Conservation (phyloP, 2,329 filamentous ascomycete species). For the Pseudocercospora cruenta region DNA sequence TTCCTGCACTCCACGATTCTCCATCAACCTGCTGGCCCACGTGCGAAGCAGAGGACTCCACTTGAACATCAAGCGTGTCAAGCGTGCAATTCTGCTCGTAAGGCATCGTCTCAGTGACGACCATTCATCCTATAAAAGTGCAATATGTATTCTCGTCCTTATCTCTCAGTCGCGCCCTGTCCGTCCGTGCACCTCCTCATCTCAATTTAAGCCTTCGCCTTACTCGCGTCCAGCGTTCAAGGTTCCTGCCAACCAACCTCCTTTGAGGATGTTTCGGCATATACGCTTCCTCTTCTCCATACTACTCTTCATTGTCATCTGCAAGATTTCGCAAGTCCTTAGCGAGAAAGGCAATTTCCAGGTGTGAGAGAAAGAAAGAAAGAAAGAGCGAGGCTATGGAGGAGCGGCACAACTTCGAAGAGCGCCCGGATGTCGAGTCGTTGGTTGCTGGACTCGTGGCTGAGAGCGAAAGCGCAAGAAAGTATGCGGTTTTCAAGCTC, state of each 20-base stretch:
- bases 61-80: not conserved
- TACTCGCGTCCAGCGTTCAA: conserved; percentile 10
- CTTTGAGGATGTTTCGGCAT: conserved; percentile 28
- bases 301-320: conserved; percentile 52
- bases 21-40: too few species aligned
- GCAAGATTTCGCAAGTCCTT: conserved; percentile 49
- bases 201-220: conserved; percentile 2
- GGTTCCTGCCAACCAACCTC: not conserved
- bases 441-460: conserved; percentile 60
- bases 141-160: not conserved
- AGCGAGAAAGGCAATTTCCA: conserved; percentile 28
- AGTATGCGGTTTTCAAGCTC: conserved; percentile 99
- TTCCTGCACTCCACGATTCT: too few species aligned
- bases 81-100: not conserved
- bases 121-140: not conserved
- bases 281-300: conserved; percentile 30
- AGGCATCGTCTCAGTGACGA: not conserved
- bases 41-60: too few species aligned
- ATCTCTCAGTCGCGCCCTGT: not conserved
- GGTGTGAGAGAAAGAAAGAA: conserved; percentile 9
- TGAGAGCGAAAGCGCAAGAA: conserved; percentile 84
- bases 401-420: conserved; percentile 34
- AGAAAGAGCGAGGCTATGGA: conserved; percentile 29
- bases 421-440: conserved; percentile 38
- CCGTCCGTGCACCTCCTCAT: conserved; percentile 10